Evolutionary conservation across 106 monocot genomes (phyloP).

Genomic region (Dioscorea dumetorum): DNA sequence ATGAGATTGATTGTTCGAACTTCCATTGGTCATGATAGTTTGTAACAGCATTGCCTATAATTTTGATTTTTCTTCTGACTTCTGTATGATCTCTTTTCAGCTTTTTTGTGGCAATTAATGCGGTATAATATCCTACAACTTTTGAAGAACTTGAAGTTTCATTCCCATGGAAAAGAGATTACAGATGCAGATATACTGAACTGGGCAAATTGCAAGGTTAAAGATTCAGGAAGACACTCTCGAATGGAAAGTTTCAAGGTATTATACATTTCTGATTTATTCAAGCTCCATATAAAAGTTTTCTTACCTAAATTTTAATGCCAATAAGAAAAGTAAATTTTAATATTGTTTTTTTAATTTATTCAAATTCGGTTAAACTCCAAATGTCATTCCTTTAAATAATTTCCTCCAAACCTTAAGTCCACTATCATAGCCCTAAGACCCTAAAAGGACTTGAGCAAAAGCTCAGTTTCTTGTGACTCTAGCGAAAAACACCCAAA

Average conservation of each 20-base stretch:
- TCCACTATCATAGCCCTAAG: no score
- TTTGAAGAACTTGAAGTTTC: conserved; percentile 80
- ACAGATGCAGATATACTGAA: conserved; percentile 87
- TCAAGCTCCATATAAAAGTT: no score
- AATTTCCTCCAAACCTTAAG: no score
- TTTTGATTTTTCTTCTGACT: not conserved
- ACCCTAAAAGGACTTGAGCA: no score
- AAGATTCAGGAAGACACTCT: conserved; percentile 49
- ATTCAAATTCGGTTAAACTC: no score
- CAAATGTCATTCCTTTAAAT: no score
- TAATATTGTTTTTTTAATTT: no score
- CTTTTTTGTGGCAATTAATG: conserved; percentile 96
- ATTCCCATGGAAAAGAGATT: conserved; percentile 86
- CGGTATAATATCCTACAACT: conserved; percentile 90
- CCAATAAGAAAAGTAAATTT: no score
- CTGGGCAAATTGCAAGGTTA: conserved; percentile 93
- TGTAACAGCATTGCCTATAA: not conserved
- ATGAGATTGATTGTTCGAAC: no score
- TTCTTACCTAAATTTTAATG: no score
- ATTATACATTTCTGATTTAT: not conserved
- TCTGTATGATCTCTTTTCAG: conserved; percentile 23
- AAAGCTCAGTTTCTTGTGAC: no score
- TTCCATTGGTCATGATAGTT: not conserved
- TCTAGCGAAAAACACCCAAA: no score
- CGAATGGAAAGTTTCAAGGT: conserved; percentile 94